These are phyloP conservation scores for Paramyrothecium roridum DNA, from an alignment of 2,329 filamentous ascomycete genomes.

Conservation along the genomic window DNA sequence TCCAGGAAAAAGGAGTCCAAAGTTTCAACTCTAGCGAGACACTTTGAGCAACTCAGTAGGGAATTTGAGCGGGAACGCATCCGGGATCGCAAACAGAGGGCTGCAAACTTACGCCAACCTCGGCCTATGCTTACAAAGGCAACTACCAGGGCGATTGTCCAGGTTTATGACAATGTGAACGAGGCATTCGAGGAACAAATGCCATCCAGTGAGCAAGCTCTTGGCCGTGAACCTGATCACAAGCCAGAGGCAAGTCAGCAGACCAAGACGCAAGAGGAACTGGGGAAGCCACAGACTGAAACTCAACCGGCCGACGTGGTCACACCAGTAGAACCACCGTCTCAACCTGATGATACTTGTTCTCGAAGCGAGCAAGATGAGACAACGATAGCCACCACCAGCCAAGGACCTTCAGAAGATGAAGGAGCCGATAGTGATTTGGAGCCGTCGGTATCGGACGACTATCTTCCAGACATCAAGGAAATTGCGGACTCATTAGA, in stretches of 20 bases:
- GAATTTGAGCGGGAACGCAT: slow-evolving; percentile 95
- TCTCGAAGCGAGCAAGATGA: slow-evolving; percentile 24
- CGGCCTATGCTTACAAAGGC: slow-evolving; percentile 81
- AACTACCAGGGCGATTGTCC: slow-evolving; percentile 91
- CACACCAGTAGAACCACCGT: slow-evolving; percentile 17
- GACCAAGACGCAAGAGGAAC: slow-evolving; percentile 23
- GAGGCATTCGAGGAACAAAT: slow-evolving; percentile 85
- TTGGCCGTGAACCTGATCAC: slow-evolving; percentile 28
- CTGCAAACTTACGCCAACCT: slow-evolving; percentile 70
- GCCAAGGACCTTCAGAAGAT: slow-evolving; percentile 63
- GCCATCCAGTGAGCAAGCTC: slow-evolving; percentile 40
- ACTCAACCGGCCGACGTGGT: slow-evolving; percentile 11
- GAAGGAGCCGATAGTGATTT: slow-evolving; percentile 68
- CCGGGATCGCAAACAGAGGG: slow-evolving; percentile 77
- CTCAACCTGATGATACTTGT: slow-evolving; percentile 16
- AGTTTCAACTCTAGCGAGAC: slow-evolving; percentile 88
- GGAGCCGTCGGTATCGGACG: slow-evolving; percentile 66
- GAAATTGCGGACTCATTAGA: slow-evolving; percentile 62
- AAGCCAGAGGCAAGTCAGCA: slow-evolving; percentile 14
- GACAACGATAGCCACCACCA: slow-evolving; percentile 22
- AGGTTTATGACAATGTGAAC: slow-evolving; percentile 91
- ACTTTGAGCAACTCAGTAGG: slow-evolving; percentile 93
- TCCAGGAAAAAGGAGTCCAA: slow-evolving; percentile 71
- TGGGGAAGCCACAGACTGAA: slow-evolving; percentile 9
- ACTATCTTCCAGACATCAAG: slow-evolving; percentile 61